phyloP scores from a whole-genome alignment of 352 stramenopile genomes.

The Globisporangium spinosum region DNA sequence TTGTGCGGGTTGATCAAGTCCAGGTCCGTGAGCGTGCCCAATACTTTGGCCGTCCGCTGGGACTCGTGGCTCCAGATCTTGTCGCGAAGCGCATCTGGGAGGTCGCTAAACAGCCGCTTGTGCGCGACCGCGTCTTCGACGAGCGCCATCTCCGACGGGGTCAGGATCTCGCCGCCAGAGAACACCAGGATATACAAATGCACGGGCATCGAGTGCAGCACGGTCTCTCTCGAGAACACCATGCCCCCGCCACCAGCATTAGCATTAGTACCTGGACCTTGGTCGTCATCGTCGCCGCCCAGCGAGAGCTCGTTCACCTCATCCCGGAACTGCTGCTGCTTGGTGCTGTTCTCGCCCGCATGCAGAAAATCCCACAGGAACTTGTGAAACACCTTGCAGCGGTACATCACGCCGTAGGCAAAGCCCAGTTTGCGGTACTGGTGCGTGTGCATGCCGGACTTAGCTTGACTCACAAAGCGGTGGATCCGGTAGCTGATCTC shows the following conservation, averaged over 20 bases:
- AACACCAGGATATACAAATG: constrained; percentile 80
- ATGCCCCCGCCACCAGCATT: constrained; percentile 27
- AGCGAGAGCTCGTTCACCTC: constrained; percentile 40
- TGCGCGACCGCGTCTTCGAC: constrained; percentile 57
- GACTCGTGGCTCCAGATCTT: constrained; percentile 79
- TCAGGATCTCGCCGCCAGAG: constrained; percentile 60
- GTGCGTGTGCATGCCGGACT: constrained; percentile 47
- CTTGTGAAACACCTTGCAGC: constrained; percentile 72
- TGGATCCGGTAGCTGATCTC: constrained; percentile 72
- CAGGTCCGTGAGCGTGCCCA: constrained; percentile 68
- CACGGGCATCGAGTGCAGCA: constrained; percentile 77
- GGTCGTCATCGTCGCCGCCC: constrained; percentile 26
- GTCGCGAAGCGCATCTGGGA: constrained; percentile 38
- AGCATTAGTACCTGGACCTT: neutral
- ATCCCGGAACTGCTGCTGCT: constrained; percentile 29
- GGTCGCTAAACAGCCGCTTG: constrained; percentile 35
- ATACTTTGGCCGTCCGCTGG: constrained; percentile 60
- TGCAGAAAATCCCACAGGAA: constrained; percentile 73
- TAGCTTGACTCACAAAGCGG: constrained; percentile 59
- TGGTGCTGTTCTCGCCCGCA: constrained; percentile 24
- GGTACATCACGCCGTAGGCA: constrained; percentile 80
- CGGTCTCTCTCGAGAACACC: constrained; percentile 71
- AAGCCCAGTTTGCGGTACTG: constrained; percentile 79
- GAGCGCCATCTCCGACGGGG: constrained; percentile 40
- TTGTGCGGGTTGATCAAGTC: constrained; percentile 70